Conservation (phyloP, 106 monocot species). For the Platanthera zijinensis region DNA sequence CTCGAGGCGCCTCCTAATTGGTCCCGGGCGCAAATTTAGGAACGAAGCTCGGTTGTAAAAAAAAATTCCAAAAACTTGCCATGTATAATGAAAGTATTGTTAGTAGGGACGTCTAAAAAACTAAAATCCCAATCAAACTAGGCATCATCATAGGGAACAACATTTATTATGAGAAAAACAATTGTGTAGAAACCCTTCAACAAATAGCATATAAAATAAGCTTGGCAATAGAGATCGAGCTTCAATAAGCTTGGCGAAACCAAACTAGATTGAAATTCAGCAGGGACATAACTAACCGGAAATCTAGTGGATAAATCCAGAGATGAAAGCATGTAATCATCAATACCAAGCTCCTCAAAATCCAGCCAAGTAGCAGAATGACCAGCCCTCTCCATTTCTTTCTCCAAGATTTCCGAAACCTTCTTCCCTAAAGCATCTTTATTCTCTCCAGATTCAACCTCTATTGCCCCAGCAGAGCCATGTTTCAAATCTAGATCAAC, state of each 20-base stretch:
- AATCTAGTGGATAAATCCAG: constrained; percentile 69
- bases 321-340: constrained; percentile 70
- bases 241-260: not conserved
- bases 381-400: constrained; percentile 45
- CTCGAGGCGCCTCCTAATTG: too few relatives aligned
- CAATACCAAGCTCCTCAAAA: constrained; percentile 79
- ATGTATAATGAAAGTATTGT: not conserved
- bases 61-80: too few relatives aligned
- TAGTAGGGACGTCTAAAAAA: not conserved
- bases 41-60: too few relatives aligned
- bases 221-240: not conserved
- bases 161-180: not conserved
- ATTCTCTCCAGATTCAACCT: constrained; percentile 15
- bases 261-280: not conserved
- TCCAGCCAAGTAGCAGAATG: constrained; percentile 67
- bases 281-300: constrained; percentile 33
- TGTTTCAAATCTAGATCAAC: constrained; percentile 55
- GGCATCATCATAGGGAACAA: not conserved
- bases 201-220: not conserved
- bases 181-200: not conserved
- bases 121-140: not conserved
- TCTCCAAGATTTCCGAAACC: constrained; percentile 43
- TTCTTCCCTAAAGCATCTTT: not conserved
- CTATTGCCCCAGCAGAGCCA: constrained; percentile 15
- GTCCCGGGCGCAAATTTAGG: too few relatives aligned